Conservation (phyloP, 2,329 filamentous ascomycete species). For the Penicillium psychrosexuale region DNA sequence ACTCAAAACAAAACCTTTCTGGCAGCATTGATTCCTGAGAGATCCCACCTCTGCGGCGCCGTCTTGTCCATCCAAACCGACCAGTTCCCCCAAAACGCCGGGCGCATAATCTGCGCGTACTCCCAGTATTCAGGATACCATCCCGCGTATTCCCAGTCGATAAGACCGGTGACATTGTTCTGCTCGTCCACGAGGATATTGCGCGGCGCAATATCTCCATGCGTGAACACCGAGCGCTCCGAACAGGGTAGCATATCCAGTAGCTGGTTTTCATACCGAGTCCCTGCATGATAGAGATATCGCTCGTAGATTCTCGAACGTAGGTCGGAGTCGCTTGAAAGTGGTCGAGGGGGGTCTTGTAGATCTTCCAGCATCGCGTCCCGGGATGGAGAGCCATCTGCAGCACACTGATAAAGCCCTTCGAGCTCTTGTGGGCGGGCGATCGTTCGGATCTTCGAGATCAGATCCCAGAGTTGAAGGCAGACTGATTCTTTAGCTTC, state of each 20-base stretch:
- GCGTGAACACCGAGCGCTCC: slow-evolving; percentile 30
- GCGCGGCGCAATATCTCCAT: slow-evolving; percentile 33
- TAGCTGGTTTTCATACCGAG: slow-evolving; percentile 19
- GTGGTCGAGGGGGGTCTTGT: slow-evolving; percentile 16
- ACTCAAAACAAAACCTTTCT: slow-evolving; percentile 40
- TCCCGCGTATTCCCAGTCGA: slow-evolving; percentile 44
- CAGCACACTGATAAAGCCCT: slow-evolving; percentile 22
- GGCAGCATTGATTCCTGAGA: slow-evolving; percentile 25
- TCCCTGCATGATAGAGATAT: slow-evolving; percentile 24
- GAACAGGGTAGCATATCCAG: slow-evolving; percentile 25
- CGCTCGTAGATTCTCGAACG: slow-evolving; percentile 25
- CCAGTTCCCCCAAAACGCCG: slow-evolving; percentile 25
- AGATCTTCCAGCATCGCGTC: slow-evolving; percentile 25
- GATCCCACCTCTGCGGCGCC: slow-evolving; percentile 26
- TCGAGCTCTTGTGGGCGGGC: slow-evolving; percentile 13
- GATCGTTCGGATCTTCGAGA: slow-evolving; percentile 13
- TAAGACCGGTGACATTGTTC: slow-evolving; percentile 29
- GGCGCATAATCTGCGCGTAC: slow-evolving; percentile 35
- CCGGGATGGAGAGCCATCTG: slow-evolving; percentile 22
- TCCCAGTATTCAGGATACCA: slow-evolving; percentile 46
- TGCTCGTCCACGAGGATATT: slow-evolving; percentile 33
- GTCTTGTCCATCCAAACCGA: slow-evolving; percentile 29
- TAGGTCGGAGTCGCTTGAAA: slow-evolving; percentile 21
- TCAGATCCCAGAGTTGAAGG: slow-evolving; percentile 18
- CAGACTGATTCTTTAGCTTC: slow-evolving; percentile 23